Conservation (phyloP, 768 basidiomycete species). For the Stropharia rugosoannulata region DNA sequence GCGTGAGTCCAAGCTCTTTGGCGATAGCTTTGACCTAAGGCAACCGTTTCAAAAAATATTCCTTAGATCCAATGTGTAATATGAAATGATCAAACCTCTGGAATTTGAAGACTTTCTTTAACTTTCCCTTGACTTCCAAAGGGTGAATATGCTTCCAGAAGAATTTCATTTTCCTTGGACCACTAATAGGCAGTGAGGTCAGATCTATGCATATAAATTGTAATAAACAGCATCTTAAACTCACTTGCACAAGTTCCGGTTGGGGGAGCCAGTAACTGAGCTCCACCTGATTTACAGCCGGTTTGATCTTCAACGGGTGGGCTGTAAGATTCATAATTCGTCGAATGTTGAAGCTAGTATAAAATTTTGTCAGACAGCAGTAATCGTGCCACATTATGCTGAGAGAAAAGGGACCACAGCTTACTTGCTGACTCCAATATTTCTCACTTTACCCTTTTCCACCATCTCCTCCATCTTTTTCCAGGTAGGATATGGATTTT, state of each 20-base stretch:
- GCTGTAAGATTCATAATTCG: conserved; percentile 63
- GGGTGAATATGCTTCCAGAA: conserved; percentile 78
- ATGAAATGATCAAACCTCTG: conserved; percentile 37
- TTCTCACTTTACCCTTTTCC: conserved; percentile 70
- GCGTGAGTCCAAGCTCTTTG: conserved; percentile 62
- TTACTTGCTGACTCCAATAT: conserved; percentile 85
- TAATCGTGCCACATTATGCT: background rate
- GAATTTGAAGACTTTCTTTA: conserved; percentile 53
- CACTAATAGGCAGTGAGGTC: conserved; percentile 38
- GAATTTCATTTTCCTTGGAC: conserved; percentile 61
- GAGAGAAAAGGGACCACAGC: background rate
- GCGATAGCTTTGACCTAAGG: conserved; percentile 56
- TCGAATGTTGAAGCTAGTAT: conserved; percentile 19
- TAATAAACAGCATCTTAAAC: background rate
- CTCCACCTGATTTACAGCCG: conserved; percentile 79
- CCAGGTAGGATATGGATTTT: conserved; percentile 78
- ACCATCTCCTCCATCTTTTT: conserved; percentile 77
- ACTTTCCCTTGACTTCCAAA: conserved; percentile 64
- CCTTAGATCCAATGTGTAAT: background rate
- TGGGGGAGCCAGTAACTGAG: conserved; percentile 79
- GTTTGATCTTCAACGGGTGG: conserved; percentile 56
- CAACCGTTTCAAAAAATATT: background rate
- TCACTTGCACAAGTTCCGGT: conserved; percentile 66
- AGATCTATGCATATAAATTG: background rate
- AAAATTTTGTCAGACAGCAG: conserved; percentile 21